phyloP scores from a whole-genome alignment of 129 eudicot species.

The Flaveria robusta region DNA sequence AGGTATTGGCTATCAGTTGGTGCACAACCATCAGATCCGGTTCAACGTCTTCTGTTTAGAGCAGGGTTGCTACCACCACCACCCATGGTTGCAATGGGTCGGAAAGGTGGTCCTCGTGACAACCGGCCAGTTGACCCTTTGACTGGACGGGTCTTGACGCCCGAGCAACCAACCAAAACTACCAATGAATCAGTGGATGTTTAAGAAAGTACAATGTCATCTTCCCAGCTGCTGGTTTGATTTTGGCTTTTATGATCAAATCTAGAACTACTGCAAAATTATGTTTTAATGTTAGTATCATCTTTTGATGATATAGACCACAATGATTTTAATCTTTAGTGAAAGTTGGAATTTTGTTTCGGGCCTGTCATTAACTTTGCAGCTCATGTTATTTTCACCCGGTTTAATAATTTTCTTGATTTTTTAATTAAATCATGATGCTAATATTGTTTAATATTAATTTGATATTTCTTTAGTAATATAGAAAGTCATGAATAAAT shows the following conservation, averaged over 20 bases:
- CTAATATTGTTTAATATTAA: too few species aligned
- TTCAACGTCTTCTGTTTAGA: conserved; percentile 80
- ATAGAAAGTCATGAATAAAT: too few species aligned
- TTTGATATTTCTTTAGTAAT: too few species aligned
- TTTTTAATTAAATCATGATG: too few species aligned
- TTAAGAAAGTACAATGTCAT: conserved; percentile 6
- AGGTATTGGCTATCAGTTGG: conserved; percentile 99
- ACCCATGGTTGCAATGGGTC: conserved; percentile 93
- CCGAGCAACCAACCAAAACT: conserved; percentile 41
- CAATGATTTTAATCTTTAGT: not conserved
- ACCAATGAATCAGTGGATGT: conserved; percentile 21
- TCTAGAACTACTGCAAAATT: conserved; percentile 7
- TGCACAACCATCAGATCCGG: conserved; percentile 97
- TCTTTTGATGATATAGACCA: conserved; percentile 13
- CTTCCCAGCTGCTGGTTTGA: not conserved
- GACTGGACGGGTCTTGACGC: conserved; percentile 61
- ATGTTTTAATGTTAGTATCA: not conserved
- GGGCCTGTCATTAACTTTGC: not conserved
- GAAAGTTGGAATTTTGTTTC: not conserved
- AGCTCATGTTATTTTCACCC: not conserved
- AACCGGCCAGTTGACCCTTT: conserved; percentile 74
- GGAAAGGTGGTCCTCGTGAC: conserved; percentile 96
- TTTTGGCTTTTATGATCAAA: conserved; percentile 14
- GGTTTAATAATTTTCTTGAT: too few species aligned
- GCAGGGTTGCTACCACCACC: conserved; percentile 95